Base-by-base conservation (phyloP, 208 protist genomes). In the Leishmania lainsoni region DNA sequence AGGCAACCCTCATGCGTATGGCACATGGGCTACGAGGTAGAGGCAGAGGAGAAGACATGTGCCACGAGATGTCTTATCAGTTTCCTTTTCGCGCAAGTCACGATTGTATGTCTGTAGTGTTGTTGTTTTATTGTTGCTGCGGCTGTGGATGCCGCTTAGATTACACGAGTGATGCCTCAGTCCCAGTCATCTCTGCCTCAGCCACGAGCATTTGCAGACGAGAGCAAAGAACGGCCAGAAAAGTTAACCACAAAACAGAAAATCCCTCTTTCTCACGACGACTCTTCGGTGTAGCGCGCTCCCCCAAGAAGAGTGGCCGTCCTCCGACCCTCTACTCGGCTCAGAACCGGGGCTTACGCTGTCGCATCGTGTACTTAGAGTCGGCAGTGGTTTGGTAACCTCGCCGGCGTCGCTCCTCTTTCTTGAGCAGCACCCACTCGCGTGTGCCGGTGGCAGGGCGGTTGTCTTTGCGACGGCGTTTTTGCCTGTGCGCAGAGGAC, bases 361-460 rank as follows among this genome's bases (percentile, higher is more conserved):
- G 97, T 26, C 98, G 86, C 80, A 96, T 98, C n/a, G 99, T 99
- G 87, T 99, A 99, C 90, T 99, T 99, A 68, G 92, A 94, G 81
- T 99, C 97, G 0, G 75, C 83, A 9, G 91, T 91, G 22, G 98
- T 96, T 52, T 96, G 84, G 79, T 97, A 94, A 20, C 99, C 98
- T 82, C 98, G 93, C 49, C 90, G 90, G 14, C 97, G 91, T 48
- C 98, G 95, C 69, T 99, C 95, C 74, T 99, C 94, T 83, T 99
- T 99, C 89, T 99, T 99, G 29, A 96, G 80, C 26, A 97, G 76
- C 39, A 99, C 98, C 98, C 98, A 99, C 14, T 99, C 95, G 76
- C 92, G 94, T 22, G 88, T 91, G 65, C 98, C 96, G 6, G 93
- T 92, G 48, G 83, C 81, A 8, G 92, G 90, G 22, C 92, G 87